phyloP scores from a whole-genome alignment of 2,329 filamentous ascomycete genomes.

The Pseudogymnoascus sp. region DNA sequence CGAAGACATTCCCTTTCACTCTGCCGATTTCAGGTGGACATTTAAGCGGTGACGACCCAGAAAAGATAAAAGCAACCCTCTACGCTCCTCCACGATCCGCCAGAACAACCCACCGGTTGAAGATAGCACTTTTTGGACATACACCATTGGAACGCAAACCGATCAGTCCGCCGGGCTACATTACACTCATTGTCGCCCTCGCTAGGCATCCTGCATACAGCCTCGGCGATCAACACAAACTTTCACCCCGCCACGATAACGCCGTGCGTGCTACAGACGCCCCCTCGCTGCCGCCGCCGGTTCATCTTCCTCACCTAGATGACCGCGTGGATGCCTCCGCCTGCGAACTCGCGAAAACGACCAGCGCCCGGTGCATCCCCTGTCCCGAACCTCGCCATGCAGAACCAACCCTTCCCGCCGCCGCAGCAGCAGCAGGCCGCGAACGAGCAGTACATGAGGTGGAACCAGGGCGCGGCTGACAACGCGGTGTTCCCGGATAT shows the following conservation, averaged over 20 bases:
- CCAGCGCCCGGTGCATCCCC: constrained; percentile 64
- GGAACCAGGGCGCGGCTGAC: constrained; percentile 35
- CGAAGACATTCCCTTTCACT: constrained; percentile 17
- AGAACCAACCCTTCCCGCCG: constrained; percentile 40
- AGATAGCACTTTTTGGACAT: constrained; percentile 7
- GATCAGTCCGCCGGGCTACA: constrained; percentile 8
- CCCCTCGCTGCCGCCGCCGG: constrained; percentile 15
- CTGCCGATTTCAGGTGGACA: constrained; percentile 16
- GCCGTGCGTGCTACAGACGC: background rate
- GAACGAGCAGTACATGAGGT: constrained; percentile 47
- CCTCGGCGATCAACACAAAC: constrained; percentile 18
- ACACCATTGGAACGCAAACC: constrained; percentile 12
- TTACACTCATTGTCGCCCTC: constrained; percentile 13
- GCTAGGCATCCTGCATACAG: constrained; percentile 25
- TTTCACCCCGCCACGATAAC: constrained; percentile 1
- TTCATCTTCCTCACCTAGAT: constrained; percentile 15
- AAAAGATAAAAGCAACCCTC: background rate
- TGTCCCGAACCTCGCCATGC: constrained; percentile 45
- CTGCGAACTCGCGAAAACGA: constrained; percentile 57
- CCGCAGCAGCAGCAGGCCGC: constrained; percentile 31
- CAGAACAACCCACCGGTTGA: constrained; percentile 12
- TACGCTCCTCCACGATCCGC: constrained; percentile 11
- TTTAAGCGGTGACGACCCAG: constrained; percentile 1
- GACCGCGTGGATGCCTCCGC: constrained; percentile 25
- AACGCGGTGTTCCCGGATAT: constrained; percentile 28